These are phyloP conservation scores for Rhexocercosporidium sp. DNA, from an alignment of 2,329 filamentous ascomycete genomes.

Conservation along the genomic window DNA sequence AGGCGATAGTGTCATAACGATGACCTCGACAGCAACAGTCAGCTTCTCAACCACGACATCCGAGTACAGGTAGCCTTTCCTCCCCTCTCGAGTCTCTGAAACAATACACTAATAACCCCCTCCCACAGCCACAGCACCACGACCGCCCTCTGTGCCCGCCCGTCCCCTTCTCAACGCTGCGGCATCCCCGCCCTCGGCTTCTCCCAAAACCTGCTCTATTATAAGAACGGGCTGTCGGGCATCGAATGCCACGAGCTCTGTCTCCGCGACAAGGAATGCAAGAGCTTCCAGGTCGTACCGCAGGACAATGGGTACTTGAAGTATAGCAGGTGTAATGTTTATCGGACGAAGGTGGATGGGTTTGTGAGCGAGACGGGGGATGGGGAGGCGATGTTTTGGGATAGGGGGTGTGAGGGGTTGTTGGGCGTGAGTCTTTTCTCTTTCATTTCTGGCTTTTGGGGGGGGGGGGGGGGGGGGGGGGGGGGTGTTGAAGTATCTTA, in stretches of 20 bases:
- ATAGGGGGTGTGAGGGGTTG: conserved; percentile 14
- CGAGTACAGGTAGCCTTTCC: not conserved
- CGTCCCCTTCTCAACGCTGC: not conserved
- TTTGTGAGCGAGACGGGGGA: not conserved
- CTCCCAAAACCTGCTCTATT: not conserved
- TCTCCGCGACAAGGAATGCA: not conserved
- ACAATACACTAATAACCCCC: not conserved
- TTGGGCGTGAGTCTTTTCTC: not conserved
- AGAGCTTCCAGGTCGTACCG: conserved; percentile 9
- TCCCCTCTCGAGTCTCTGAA: not conserved
- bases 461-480: not conserved
- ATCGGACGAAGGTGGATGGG: conserved; percentile 1
- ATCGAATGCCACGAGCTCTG: conserved; percentile 10
- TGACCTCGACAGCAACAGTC: conserved; percentile 4
- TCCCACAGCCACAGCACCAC: not conserved
- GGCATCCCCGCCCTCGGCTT: conserved; percentile 1
- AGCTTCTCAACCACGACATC: not conserved
- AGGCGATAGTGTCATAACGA: not conserved
- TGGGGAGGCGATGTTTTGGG: conserved; percentile 9
- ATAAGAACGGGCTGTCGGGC: not conserved
- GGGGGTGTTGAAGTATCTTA: not conserved
- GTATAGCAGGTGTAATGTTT: conserved; percentile 10
- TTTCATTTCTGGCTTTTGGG: not conserved
- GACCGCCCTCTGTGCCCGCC: conserved; percentile 10
- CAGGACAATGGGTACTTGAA: conserved; percentile 9